Conservation (phyloP, 1,284 basidiomycete genomes). For the Pterulicium gracile region DNA sequence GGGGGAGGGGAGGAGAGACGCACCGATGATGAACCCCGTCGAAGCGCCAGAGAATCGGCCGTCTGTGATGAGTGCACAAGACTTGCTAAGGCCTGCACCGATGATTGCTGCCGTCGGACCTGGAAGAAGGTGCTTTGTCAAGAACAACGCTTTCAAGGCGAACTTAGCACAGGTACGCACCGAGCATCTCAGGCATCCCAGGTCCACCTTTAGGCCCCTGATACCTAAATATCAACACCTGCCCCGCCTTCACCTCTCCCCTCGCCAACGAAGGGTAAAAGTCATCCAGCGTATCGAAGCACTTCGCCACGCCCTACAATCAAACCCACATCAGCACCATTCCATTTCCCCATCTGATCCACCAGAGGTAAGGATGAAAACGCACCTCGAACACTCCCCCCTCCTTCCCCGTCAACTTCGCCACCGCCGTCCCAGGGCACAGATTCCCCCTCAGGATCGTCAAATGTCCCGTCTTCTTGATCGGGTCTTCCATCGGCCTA, state of each 20-base stretch:
- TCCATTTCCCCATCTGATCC: background rate
- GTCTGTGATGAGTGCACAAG: constrained; percentile 92
- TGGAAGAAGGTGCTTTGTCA: no score
- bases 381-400: constrained; percentile 76
- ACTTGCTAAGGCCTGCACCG: constrained; percentile 85
- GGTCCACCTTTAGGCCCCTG: constrained; percentile 95
- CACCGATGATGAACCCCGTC: constrained; percentile 51
- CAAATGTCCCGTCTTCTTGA: constrained; percentile 89
- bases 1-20: constrained; percentile 7
- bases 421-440: constrained; percentile 85
- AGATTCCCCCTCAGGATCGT: constrained; percentile 88
- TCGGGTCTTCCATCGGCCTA: constrained; percentile 68
- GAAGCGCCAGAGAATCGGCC: constrained; percentile 80
- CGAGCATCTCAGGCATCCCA: constrained; percentile 88
- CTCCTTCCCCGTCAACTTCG: constrained; percentile 96
- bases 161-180: background rate
- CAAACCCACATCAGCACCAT: constrained; percentile 1
- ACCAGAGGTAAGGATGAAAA: constrained; percentile 5
- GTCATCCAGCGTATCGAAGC: constrained; percentile 67
- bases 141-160: no score
- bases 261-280: constrained; percentile 80
- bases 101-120: constrained; percentile 86
- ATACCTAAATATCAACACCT: constrained; percentile 86
- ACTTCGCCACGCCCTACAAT: constrained; percentile 56
- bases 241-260: constrained; percentile 80